A percentile compares a stretch with the other conserved stretches of the same genome.
Conservation (phyloP, 1,139 yeast species). For the Hyphopichia khmerensis region DNA sequence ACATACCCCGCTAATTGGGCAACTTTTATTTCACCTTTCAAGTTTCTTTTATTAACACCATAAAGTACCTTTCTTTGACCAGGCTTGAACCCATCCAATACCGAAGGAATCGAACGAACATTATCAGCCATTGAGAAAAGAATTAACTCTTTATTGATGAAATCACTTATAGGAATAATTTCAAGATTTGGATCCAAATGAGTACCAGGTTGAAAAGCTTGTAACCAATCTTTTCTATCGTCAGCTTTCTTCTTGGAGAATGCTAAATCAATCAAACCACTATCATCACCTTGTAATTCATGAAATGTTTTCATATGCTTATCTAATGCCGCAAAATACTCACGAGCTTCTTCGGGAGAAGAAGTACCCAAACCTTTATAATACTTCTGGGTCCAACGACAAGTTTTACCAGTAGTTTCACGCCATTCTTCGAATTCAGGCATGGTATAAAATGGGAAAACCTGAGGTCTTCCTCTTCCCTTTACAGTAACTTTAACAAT, state of each 20-base stretch:
- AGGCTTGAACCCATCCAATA: slow-evolving; percentile 94
- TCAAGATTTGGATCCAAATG: slow-evolving; percentile 79
- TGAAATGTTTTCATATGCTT: slow-evolving; percentile 86
- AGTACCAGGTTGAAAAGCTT: slow-evolving; percentile 87
- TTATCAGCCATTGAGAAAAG: slow-evolving; percentile 97
- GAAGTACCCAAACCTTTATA: slow-evolving; percentile 99
- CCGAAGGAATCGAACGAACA: slow-evolving; percentile 90
- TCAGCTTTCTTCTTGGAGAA: slow-evolving; percentile 95
- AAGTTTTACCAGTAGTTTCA: slow-evolving; percentile 70
- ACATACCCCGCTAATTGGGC: slow-evolving; percentile 91
- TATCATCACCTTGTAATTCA: slow-evolving; percentile 78
- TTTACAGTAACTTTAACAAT: slow-evolving; percentile 86
- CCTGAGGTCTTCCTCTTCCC: slow-evolving; percentile 56
- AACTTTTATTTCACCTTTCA: slow-evolving; percentile 79
- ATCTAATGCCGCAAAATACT: slow-evolving; percentile 84
- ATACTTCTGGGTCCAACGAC: slow-evolving; percentile 91
- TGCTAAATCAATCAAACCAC: slow-evolving; percentile 83
- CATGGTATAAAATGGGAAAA: slow-evolving; percentile 85
- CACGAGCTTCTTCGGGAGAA: slow-evolving; percentile 74
- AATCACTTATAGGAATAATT: slow-evolving; percentile 87
- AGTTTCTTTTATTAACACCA: slow-evolving; percentile 84
- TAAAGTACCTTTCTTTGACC: slow-evolving; percentile 93
- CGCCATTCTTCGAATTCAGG: slow-evolving; percentile 97
- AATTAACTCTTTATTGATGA: slow-evolving; percentile 92
- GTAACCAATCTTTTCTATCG: slow-evolving; percentile 96